phyloP scores from a whole-genome alignment of 2,329 filamentous ascomycete species.

The Fusarium piperis region DNA sequence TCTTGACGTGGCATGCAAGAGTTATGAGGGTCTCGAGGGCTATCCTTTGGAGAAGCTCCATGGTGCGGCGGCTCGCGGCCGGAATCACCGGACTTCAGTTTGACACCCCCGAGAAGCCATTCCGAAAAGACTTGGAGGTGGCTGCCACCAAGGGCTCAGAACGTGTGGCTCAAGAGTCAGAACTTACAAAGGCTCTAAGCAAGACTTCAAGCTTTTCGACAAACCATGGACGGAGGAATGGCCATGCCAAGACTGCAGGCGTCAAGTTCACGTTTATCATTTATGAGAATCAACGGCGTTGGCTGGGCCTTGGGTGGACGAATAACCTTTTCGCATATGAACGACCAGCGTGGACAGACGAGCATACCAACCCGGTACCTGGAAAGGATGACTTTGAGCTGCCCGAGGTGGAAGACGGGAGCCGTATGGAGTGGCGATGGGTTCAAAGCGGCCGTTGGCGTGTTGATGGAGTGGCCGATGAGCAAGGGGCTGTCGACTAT shows the following conservation, averaged over 20 bases:
- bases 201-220: constrained; percentile 40
- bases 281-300: constrained; percentile 95
- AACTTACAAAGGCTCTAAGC: constrained; percentile 57
- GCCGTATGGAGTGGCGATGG: constrained; percentile 75
- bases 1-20: constrained; percentile 91
- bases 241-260: constrained; percentile 71
- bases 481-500: constrained; percentile 56
- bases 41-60: constrained; percentile 88
- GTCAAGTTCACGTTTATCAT: constrained; percentile 97
- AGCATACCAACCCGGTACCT: constrained; percentile 85
- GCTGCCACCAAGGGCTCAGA: constrained; percentile 36
- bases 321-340: constrained; percentile 91
- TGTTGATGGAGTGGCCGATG: constrained; percentile 77
- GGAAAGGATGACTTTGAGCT: constrained; percentile 75
- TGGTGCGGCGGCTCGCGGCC: constrained; percentile 73
- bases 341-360: constrained; percentile 91
- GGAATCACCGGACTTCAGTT: constrained; percentile 85
- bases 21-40: constrained; percentile 86
- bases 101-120: constrained; percentile 56
- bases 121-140: constrained; percentile 41
- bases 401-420: constrained; percentile 69
- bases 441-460: constrained; percentile 86
- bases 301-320: constrained; percentile 96
- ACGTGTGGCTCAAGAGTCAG: constrained; percentile 48
- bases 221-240: constrained; percentile 41